Conservation (phyloP, 345 rosid species). For the Capsella bursapastoris region DNA sequence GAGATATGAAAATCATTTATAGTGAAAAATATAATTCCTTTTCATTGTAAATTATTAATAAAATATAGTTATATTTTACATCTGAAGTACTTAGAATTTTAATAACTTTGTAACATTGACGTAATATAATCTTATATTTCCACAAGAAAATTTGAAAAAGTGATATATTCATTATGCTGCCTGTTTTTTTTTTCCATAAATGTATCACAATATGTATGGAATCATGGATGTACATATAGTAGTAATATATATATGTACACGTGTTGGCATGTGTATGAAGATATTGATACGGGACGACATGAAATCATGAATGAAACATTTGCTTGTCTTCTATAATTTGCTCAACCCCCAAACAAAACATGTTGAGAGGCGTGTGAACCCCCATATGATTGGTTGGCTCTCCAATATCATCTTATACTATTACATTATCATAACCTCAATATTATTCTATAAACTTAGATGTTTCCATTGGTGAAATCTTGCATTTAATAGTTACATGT, state of each 20-base stretch:
- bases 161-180: background rate
- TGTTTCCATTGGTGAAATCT: background rate
- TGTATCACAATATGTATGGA: background rate
- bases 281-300: slow-evolving; percentile 35
- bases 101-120: too few species aligned
- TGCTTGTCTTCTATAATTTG: slow-evolving; percentile 39
- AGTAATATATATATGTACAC: slow-evolving; percentile 7
- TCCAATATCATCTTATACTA: slow-evolving; percentile 10
- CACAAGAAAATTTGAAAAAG: too few species aligned
- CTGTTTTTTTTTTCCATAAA: background rate
- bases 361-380: slow-evolving; percentile 36
- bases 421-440: background rate
- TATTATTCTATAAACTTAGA: background rate
- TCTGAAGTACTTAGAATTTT: too few species aligned
- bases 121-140: too few species aligned
- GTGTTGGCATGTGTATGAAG: slow-evolving; percentile 35
- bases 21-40: too few species aligned
- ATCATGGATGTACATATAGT: background rate
- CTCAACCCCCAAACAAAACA: slow-evolving; percentile 35
- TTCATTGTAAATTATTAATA: too few species aligned
- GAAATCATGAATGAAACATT: slow-evolving; percentile 32
- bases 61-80: too few species aligned
- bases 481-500: slow-evolving; percentile 12
- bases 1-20: too few species aligned
- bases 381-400: slow-evolving; percentile 41